phyloP scores from a whole-genome alignment of 1,284 basidiomycete species.

The Mycosarcoma maydis region DNA sequence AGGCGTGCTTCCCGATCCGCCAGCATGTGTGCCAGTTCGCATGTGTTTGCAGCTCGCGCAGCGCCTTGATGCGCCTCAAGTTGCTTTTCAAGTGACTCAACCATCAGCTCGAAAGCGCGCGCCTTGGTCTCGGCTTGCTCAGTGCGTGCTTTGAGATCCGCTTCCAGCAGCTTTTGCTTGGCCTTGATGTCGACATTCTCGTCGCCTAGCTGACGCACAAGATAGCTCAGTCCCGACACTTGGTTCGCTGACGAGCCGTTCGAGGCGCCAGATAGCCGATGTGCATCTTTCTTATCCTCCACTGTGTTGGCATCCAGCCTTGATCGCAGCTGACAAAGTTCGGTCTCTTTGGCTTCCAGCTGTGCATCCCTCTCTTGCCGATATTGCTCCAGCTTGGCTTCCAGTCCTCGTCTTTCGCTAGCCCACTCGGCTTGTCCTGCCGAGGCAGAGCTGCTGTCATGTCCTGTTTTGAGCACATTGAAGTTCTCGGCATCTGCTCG shows the following conservation, averaged over 20 bases:
- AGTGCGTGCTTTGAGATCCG: slow-evolving; percentile 74
- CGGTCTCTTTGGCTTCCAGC: slow-evolving; percentile 44
- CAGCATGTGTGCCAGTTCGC: slow-evolving; percentile 46
- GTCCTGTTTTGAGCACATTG: slow-evolving; percentile 40
- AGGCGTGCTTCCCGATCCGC: slow-evolving; percentile 45
- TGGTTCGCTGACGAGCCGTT: slow-evolving; percentile 70
- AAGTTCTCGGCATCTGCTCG: slow-evolving; percentile 72
- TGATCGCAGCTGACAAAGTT: slow-evolving; percentile 40
- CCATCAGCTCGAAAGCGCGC: slow-evolving; percentile 77
- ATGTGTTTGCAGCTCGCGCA: slow-evolving; percentile 65
- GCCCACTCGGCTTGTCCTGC: slow-evolving; percentile 45
- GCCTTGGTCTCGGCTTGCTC: slow-evolving; percentile 79
- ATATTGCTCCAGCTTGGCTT: slow-evolving; percentile 69
- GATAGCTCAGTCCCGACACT: slow-evolving; percentile 74
- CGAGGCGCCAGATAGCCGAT: slow-evolving; percentile 14
- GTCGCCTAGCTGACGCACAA: slow-evolving; percentile 85
- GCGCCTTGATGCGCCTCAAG: slow-evolving; percentile 69
- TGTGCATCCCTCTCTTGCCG: slow-evolving; percentile 1
- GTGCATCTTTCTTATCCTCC: slow-evolving; percentile 54
- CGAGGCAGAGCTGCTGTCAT: slow-evolving; percentile 15
- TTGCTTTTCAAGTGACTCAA: slow-evolving; percentile 74
- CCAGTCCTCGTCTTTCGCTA: slow-evolving; percentile 39
- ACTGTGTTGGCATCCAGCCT: slow-evolving; percentile 47
- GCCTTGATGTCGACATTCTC: slow-evolving; percentile 77
- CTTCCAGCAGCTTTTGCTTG: slow-evolving; percentile 76